phyloP scores from a whole-genome alignment of 1,284 basidiomycete genomes.

The Bothia castanella region DNA sequence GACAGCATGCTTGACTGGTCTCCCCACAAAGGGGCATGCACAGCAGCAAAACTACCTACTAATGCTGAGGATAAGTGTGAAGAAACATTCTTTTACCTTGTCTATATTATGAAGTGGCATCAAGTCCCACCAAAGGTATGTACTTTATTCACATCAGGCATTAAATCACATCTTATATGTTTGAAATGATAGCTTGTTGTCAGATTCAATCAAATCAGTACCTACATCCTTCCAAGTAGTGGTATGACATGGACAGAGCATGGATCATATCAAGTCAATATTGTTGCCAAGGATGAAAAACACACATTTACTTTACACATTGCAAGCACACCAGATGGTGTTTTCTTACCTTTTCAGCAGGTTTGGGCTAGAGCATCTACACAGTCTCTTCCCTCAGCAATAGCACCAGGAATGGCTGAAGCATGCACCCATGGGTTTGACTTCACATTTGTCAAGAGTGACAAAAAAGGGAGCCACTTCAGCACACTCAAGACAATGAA shows the following conservation, averaged over 20 bases:
- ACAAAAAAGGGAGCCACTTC: slow-evolving; percentile 23
- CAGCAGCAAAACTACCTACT: background rate
- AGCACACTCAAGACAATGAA: slow-evolving; percentile 7
- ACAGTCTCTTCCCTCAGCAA: slow-evolving; percentile 15
- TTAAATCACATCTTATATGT: no score
- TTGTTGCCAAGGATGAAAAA: slow-evolving; percentile 30
- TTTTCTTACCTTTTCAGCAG: slow-evolving; percentile 32
- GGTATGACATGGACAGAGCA: slow-evolving; percentile 20
- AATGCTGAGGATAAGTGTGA: background rate
- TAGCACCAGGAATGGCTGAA: slow-evolving; percentile 16
- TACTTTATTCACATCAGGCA: no score
- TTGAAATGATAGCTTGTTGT: slow-evolving; percentile 20
- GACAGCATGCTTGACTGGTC: background rate
- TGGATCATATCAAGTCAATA: slow-evolving; percentile 27
- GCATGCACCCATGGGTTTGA: slow-evolving; percentile 17
- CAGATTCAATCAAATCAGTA: slow-evolving; percentile 26
- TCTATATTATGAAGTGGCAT: slow-evolving; percentile 20
- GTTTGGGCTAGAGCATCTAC: slow-evolving; percentile 26
- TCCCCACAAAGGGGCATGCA: background rate
- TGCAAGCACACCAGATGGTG: slow-evolving; percentile 21
- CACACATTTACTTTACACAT: slow-evolving; percentile 31
- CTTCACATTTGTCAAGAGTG: slow-evolving; percentile 20
- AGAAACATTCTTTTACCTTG: slow-evolving; percentile 1
- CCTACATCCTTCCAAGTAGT: slow-evolving; percentile 20
- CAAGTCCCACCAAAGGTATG: slow-evolving; percentile 19